Conservation (phyloP, 257 asterid species). For the Nicotiana paniculata region DNA sequence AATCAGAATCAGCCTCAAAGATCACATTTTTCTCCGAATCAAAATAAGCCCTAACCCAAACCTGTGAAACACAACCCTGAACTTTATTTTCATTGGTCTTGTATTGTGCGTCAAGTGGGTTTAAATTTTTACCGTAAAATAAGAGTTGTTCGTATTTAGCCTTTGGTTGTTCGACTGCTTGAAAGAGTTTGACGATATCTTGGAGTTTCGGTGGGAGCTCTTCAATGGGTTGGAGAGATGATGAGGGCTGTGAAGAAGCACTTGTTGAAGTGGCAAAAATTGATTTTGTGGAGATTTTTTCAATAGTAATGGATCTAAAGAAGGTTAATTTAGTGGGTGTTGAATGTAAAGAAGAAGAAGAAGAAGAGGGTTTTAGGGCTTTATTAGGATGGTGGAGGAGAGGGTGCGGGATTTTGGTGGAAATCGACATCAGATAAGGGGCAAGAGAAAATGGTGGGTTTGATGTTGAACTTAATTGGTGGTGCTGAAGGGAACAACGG, state of each 20-base stretch:
- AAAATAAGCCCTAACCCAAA: conserved; percentile 67
- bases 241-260: conserved; percentile 17
- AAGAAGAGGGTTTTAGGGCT: conserved; percentile 27
- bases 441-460: background rate
- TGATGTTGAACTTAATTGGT: background rate
- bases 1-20: conserved; percentile 90
- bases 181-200: conserved; percentile 60
- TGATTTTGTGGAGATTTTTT: conserved; percentile 41
- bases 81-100: conserved; percentile 64
- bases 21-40: conserved; percentile 52
- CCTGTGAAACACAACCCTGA: conserved; percentile 82
- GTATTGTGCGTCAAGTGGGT: conserved; percentile 41
- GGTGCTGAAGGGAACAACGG: background rate
- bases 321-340: conserved; percentile 21
- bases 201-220: conserved; percentile 79
- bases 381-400: conserved; percentile 22
- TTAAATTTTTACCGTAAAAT: conserved; percentile 60
- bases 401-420: conserved; percentile 27
- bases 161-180: conserved; percentile 54
- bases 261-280: conserved; percentile 22
- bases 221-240: conserved; percentile 53
- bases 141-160: conserved; percentile 71
- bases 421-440: conserved; percentile 39
- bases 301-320: conserved; percentile 33
- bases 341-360: conserved; percentile 18